Base-by-base conservation (phyloP, 2,329 filamentous ascomycete species). In the Podosphaera leucotricha region DNA sequence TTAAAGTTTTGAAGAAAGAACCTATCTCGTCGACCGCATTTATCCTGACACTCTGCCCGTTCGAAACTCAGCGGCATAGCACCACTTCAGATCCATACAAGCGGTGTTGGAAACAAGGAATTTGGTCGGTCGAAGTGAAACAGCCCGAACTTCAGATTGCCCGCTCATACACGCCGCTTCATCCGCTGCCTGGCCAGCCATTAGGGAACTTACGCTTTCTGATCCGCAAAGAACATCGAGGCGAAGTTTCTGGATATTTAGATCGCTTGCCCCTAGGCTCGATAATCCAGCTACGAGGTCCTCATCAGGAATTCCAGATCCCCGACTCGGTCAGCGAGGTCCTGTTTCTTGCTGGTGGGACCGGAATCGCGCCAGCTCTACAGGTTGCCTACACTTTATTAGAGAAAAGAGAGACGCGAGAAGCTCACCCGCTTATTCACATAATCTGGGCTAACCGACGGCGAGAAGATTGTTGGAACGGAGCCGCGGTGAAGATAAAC, bases 71-170 rank as follows among this genome's bases (percentile, higher is more conserved):
- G n/a, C 33, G 6, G 2, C 11, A 37, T 1, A 24, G 15, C 5
- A 13, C 16, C 19, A 16, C 37, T 3, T 21, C 38, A 21, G 50
- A 49, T 61, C 50, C 48, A 50, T 66, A 68, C 46, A 54, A 59
- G 3, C 52, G 61, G 10, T 66, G 66, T 20, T 77, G 74, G 71
- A 60, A 61, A 38, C 66, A 71, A 45, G 79, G 80, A 3, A 68
- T 92, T 37, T 92, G 84, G 80, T 85, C 79, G 49, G 78, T 95
- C 28, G 80, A 94, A 64, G 75, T 93, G 56, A 93, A 92, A 63
- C 90, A 95, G 62, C 90, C 90, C 2, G 77, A 93, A 59, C 63
- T 95, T 46, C 86, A 94, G 61, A 92, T 98, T 53, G 82, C 83
- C 38, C 66, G 90, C 48, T 77, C 84, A 46, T 98, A 98, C 61